A percentile compares a stretch with the other conserved stretches of the same genome.
Evolutionary conservation across 257 asterid genomes (phyloP).

Genomic region (Schizonepeta tenuifolia): DNA sequence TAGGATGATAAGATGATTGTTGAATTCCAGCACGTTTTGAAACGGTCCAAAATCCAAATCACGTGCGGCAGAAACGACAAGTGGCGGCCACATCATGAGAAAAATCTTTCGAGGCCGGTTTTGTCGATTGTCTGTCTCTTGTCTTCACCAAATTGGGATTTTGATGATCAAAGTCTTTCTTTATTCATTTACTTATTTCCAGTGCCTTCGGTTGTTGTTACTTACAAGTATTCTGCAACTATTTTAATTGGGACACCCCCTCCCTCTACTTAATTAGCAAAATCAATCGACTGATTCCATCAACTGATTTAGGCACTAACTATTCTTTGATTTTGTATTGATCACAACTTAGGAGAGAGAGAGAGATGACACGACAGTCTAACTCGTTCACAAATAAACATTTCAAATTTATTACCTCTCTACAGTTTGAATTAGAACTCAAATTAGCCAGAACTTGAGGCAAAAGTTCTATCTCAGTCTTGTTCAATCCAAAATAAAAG

Average conservation of each 20-base stretch:
- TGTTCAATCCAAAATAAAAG: no score
- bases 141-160: no score
- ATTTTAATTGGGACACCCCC: not conserved
- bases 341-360: not conserved
- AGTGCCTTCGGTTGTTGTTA: constrained; percentile 16
- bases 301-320: not conserved
- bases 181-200: not conserved
- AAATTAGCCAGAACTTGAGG: no score
- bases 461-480: no score
- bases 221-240: not conserved
- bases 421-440: no score
- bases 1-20: no score
- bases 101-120: constrained; percentile 29
- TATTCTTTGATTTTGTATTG: not conserved
- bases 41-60: constrained; percentile 48
- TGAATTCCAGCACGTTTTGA: constrained; percentile 17
- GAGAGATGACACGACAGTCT: not conserved
- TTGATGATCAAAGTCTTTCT: not conserved
- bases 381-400: no score
- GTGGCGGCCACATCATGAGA: constrained; percentile 35
- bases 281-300: not conserved
- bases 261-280: not conserved
- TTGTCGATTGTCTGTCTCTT: constrained; percentile 24
- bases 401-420: no score
- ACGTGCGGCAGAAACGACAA: constrained; percentile 37